phyloP scores from a whole-genome alignment of 1,284 basidiomycete species.

The Ustilago hordei region DNA sequence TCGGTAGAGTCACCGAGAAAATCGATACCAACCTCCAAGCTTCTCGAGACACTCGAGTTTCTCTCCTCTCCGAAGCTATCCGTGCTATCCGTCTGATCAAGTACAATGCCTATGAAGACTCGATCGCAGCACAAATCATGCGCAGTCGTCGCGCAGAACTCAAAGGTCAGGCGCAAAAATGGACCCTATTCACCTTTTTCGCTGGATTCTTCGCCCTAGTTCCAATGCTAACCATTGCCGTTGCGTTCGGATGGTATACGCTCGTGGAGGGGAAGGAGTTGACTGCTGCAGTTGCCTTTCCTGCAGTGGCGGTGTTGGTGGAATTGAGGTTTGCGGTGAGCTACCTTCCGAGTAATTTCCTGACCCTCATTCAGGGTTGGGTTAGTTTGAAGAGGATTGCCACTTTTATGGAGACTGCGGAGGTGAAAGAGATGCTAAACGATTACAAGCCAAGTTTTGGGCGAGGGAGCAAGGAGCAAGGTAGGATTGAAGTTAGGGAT shows the following conservation, averaged over 20 bases:
- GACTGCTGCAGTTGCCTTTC: slow-evolving; percentile 44
- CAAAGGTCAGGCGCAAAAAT: slow-evolving; percentile 32
- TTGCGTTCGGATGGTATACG: slow-evolving; percentile 46
- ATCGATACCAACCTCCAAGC: slow-evolving; percentile 47
- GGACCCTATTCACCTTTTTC: slow-evolving; percentile 35
- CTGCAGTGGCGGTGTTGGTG: slow-evolving; percentile 42
- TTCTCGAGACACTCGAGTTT: slow-evolving; percentile 41
- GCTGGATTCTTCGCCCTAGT: slow-evolving; percentile 37
- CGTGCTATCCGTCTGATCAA: slow-evolving; percentile 55
- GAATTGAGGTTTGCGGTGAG: slow-evolving; percentile 43
- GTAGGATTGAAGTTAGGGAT: slow-evolving; percentile 11
- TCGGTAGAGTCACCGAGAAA: slow-evolving; percentile 23
- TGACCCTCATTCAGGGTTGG: slow-evolving; percentile 73
- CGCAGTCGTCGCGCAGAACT: slow-evolving; percentile 25
- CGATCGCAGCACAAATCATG: slow-evolving; percentile 37
- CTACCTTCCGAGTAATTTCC: slow-evolving; percentile 38
- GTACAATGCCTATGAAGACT: slow-evolving; percentile 54
- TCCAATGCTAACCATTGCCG: slow-evolving; percentile 43
- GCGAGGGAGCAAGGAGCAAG: neutral
- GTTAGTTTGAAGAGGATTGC: slow-evolving; percentile 84
- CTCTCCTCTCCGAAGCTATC: slow-evolving; percentile 46
- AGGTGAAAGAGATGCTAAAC: slow-evolving; percentile 75
- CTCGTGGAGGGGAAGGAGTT: slow-evolving; percentile 36
- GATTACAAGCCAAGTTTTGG: neutral
- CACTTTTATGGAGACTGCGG: slow-evolving; percentile 76